These are phyloP conservation scores for Tolypocladium amazonense DNA, from an alignment of 2,329 filamentous ascomycete species.

Conservation along the genomic window DNA sequence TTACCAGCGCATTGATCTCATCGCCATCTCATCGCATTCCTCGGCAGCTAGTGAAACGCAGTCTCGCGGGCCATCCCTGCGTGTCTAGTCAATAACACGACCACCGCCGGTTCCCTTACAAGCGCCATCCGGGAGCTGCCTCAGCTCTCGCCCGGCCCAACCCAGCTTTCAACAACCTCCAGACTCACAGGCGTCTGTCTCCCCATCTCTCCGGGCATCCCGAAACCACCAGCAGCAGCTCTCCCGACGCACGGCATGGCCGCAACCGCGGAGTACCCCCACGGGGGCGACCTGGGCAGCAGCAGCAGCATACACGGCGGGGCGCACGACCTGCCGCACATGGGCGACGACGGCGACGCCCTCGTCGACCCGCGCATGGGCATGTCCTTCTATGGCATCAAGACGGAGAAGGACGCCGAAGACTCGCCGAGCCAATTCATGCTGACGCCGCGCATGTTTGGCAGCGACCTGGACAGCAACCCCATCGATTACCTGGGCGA, in stretches of 20 bases:
- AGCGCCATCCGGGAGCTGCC: not conserved
- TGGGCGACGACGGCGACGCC: not conserved
- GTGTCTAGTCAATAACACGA: not conserved
- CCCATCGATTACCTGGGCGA: not conserved
- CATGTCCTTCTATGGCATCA: constrained; percentile 3
- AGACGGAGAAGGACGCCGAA: constrained; percentile 1
- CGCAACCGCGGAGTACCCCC: not conserved
- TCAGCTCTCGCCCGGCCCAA: not conserved
- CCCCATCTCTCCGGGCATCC: not conserved
- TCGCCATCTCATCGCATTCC: not conserved
- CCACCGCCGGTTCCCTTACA: not conserved
- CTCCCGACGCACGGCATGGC: not conserved
- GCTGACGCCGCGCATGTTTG: constrained; percentile 5
- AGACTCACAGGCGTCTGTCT: not conserved
- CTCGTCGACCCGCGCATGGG: constrained; percentile 2
- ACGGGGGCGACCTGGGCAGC: not conserved
- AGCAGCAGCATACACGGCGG: not conserved
- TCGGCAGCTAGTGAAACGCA: not conserved
- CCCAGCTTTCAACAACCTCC: not conserved
- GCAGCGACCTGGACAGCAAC: not conserved
- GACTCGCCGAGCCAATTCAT: not conserved
- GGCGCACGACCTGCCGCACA: not conserved
- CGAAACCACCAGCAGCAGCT: not conserved
- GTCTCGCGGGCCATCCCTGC: not conserved
- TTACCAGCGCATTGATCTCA: not conserved